Evolutionary conservation across 352 stramenopile genomes (phyloP).

Genomic region (Blastocystis sp.): DNA sequence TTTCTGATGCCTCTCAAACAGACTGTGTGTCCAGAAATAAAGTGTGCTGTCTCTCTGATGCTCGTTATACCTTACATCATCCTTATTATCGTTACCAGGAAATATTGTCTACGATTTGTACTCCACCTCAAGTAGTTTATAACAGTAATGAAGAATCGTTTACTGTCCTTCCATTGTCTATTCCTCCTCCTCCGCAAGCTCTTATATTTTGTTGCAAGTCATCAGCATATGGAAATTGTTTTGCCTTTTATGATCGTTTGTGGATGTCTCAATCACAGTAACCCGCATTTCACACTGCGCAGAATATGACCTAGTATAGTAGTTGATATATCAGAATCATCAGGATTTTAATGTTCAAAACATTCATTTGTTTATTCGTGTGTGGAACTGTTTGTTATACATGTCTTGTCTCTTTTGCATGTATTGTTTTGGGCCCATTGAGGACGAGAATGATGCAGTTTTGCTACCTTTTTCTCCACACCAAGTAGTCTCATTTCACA

Average conservation of each 20-base stretch:
- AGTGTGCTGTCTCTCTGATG: background rate
- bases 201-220: constrained; percentile 51
- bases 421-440: background rate
- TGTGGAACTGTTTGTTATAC: background rate
- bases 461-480: background rate
- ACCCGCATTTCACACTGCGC: too few species aligned
- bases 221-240: constrained; percentile 11
- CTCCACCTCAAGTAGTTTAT: constrained; percentile 9
- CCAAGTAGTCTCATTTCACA: background rate
- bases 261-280: background rate
- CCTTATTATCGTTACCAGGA: constrained; percentile 43
- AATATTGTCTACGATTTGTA: constrained; percentile 33
- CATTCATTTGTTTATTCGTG: background rate
- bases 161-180: background rate
- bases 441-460: background rate
- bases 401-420: constrained; percentile 13
- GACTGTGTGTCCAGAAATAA: background rate
- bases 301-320: background rate
- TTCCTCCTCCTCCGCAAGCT: constrained; percentile 9
- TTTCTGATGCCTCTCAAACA: background rate
- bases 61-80: constrained; percentile 25
- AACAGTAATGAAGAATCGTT: background rate
- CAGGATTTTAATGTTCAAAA: background rate
- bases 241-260: constrained; percentile 35
- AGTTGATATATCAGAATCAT: background rate